These are phyloP conservation scores for Serendipita sp. DNA, from an alignment of 768 basidiomycete genomes.

Conservation along the genomic window DNA sequence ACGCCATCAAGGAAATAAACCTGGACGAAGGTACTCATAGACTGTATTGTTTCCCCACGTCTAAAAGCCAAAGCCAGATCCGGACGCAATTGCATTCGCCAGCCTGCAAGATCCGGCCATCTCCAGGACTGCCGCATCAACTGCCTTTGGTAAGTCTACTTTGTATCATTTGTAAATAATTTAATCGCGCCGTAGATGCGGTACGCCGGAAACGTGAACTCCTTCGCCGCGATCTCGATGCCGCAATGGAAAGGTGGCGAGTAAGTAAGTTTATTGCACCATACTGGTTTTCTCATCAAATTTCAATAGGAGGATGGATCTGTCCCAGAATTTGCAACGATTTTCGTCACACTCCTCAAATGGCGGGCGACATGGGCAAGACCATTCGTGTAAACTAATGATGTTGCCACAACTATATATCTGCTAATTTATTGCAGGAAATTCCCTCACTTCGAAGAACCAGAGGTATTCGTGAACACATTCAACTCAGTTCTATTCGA, in stretches of 20 bases:
- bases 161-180: not conserved
- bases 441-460: too few relatives aligned
- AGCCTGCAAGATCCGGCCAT: not conserved
- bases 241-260: not conserved
- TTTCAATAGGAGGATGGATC: not conserved
- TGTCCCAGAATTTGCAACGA: not conserved
- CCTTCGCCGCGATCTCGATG: not conserved
- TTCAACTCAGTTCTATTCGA: constrained; percentile 37
- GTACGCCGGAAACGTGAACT: not conserved
- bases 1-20: not conserved
- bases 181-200: not conserved
- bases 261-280: not conserved
- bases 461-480: not conserved
- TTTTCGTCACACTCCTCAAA: not conserved
- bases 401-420: too few relatives aligned
- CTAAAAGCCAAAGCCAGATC: not conserved
- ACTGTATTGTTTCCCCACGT: not conserved
- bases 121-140: not conserved
- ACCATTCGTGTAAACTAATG: not conserved
- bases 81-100: not conserved
- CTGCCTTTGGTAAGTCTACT: not conserved
- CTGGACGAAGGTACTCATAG: not conserved
- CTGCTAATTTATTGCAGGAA: too few relatives aligned
- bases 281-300: not conserved
- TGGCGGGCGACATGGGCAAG: not conserved